Evolutionary conservation across 108 stramenopile genomes (phyloP).

Genomic region (Nitzschia sp.): DNA sequence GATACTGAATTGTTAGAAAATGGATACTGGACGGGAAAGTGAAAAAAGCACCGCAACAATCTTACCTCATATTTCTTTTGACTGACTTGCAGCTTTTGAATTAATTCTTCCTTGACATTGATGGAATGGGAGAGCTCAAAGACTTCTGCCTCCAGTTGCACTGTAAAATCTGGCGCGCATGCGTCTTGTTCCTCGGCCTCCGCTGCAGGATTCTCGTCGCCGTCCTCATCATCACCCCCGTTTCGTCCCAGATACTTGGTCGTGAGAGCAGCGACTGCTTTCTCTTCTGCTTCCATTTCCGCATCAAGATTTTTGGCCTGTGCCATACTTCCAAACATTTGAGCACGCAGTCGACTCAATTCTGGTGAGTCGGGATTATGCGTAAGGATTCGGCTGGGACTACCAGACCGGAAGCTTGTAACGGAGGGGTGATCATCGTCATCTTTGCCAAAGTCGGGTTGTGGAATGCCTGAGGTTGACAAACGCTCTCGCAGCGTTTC

Average conservation of each 20-base stretch:
- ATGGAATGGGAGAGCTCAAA: slow-evolving; percentile 49
- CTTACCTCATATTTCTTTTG: slow-evolving; percentile 61
- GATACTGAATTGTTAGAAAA: too few species aligned
- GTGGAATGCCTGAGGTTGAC: not conserved
- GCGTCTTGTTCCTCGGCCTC: slow-evolving; percentile 4
- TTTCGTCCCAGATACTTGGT: slow-evolving; percentile 22
- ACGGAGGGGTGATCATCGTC: not conserved
- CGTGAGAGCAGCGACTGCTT: slow-evolving; percentile 25
- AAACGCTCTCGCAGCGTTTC: slow-evolving; percentile 29
- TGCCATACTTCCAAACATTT: slow-evolving; percentile 41
- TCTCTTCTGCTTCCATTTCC: slow-evolving; percentile 37
- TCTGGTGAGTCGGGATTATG: slow-evolving; percentile 33
- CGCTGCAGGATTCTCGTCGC: not conserved
- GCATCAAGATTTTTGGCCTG: slow-evolving; percentile 29
- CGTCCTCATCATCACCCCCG: slow-evolving; percentile 14
- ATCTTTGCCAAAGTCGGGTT: not conserved
- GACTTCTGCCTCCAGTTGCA: slow-evolving; percentile 39
- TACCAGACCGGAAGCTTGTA: not conserved
- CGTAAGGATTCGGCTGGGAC: not conserved
- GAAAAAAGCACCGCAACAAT: too few species aligned
- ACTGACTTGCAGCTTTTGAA: slow-evolving; percentile 48
- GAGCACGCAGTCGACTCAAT: slow-evolving; percentile 31
- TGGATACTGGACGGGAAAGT: too few species aligned
- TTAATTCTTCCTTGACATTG: slow-evolving; percentile 60
- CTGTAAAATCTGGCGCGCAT: not conserved